These are phyloP conservation scores for Kalaharituber pfeilii DNA, from an alignment of 2,329 filamentous ascomycete genomes.

Conservation along the genomic window DNA sequence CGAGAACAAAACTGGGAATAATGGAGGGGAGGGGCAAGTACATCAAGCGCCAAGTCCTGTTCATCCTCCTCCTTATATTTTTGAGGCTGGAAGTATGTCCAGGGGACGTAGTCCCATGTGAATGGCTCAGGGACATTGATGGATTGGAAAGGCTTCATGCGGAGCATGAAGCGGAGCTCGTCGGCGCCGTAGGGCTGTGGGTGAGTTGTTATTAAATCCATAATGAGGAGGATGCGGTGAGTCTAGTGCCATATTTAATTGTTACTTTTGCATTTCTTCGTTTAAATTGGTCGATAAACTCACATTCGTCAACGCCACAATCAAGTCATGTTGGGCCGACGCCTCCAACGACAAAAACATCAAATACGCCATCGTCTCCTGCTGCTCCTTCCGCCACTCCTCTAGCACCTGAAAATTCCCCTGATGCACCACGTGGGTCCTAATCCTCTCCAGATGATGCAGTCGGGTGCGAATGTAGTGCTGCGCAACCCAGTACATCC, in stretches of 20 bases:
- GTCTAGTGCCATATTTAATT: too few species aligned
- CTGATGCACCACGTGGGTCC: neutral
- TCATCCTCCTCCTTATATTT: neutral
- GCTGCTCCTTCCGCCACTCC: slow-evolving; percentile 2
- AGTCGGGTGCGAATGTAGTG: slow-evolving; percentile 51
- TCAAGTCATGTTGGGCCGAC: slow-evolving; percentile 40
- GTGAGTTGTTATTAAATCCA: neutral
- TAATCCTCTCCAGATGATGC: slow-evolving; percentile 46
- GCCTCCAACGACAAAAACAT: slow-evolving; percentile 47
- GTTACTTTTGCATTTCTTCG: too few species aligned
- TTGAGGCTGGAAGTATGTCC: neutral
- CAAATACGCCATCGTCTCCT: slow-evolving; percentile 36
- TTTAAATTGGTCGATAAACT: slow-evolving; percentile 3
- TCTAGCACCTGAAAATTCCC: neutral
- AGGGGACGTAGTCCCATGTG: neutral
- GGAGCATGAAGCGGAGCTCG: slow-evolving; percentile 56
- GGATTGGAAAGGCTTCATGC: slow-evolving; percentile 64
- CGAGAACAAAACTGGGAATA: neutral
- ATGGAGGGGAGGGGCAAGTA: too few species aligned
- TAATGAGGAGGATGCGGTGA: neutral
- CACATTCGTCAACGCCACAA: slow-evolving; percentile 31
- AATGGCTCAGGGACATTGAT: neutral
- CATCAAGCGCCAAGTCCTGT: slow-evolving; percentile 1
- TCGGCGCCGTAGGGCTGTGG: slow-evolving; percentile 49
- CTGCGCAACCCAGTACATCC: slow-evolving; percentile 83